Percentiles rank a stretch among this genome's conserved stretches.
Conservation (phyloP, 192 early-diverging fungal species). For the Coemansia sp. region DNA sequence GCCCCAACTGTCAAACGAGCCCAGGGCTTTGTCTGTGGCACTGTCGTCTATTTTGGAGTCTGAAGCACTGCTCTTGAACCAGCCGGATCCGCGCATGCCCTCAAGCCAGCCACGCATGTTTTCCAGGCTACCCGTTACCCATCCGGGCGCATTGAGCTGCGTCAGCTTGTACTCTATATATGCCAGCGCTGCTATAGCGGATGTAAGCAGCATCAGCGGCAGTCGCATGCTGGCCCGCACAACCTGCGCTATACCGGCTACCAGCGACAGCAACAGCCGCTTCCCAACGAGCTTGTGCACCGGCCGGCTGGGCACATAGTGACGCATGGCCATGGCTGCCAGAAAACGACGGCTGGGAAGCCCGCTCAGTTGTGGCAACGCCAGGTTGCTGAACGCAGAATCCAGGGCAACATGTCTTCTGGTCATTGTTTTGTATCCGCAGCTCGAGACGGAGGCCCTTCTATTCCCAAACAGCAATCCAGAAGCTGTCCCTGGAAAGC, state of each 20-base stretch:
- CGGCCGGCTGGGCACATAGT: slow-evolving; percentile 45
- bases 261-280: slow-evolving; percentile 25
- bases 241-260: slow-evolving; percentile 27
- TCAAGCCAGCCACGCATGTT: slow-evolving; percentile 51
- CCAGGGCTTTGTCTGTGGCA: slow-evolving; percentile 31
- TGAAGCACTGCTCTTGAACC: slow-evolving; percentile 28
- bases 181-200: slow-evolving; percentile 45
- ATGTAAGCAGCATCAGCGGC: slow-evolving; percentile 47
- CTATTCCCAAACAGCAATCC: background rate
- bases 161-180: slow-evolving; percentile 54
- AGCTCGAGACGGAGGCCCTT: background rate
- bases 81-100: slow-evolving; percentile 28
- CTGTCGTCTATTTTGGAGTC: background rate
- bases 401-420: slow-evolving; percentile 6
- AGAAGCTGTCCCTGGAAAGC: background rate
- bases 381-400: slow-evolving; percentile 7
- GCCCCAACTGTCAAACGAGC: slow-evolving; percentile 23
- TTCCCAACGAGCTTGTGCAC: slow-evolving; percentile 23
- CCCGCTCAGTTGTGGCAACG: slow-evolving; percentile 16
- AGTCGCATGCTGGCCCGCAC: slow-evolving; percentile 28
- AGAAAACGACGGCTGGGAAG: slow-evolving; percentile 36
- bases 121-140: slow-evolving; percentile 42
- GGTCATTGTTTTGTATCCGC: slow-evolving; percentile 4
- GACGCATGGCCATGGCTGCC: slow-evolving; percentile 41
- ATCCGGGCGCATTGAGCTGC: slow-evolving; percentile 46